Evolutionary conservation across 768 basidiomycete genomes (phyloP).

Genomic region (Strobilomyces dryophilus): DNA sequence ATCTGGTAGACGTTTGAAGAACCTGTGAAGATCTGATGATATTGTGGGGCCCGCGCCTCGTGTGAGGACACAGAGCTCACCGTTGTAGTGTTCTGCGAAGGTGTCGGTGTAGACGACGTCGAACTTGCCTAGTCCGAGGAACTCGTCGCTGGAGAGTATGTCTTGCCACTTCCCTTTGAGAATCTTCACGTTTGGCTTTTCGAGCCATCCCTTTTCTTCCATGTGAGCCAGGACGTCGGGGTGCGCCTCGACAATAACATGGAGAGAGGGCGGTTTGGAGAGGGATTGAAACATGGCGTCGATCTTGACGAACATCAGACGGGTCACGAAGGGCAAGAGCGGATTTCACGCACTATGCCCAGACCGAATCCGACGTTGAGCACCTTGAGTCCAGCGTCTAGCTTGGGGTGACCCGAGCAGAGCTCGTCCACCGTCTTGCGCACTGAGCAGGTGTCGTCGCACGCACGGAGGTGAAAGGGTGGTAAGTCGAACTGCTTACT

Average conservation of each 20-base stretch:
- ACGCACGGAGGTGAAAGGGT: neutral
- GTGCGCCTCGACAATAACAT: constrained; percentile 94
- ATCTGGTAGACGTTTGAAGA: constrained; percentile 79
- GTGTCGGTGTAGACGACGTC: constrained; percentile 92
- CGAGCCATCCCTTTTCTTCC: constrained; percentile 71
- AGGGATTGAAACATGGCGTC: constrained; percentile 76
- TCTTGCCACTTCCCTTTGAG: constrained; percentile 96
- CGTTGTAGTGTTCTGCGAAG: constrained; percentile 82
- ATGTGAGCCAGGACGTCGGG: constrained; percentile 86
- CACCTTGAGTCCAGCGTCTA: constrained; percentile 50
- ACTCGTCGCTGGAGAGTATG: constrained; percentile 54
- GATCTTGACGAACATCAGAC: constrained; percentile 48
- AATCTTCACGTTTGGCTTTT: constrained; percentile 70
- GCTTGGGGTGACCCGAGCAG: constrained; percentile 48
- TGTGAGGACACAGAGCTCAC: constrained; percentile 28
- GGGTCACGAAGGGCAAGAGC: neutral
- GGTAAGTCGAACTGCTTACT: constrained; percentile 40
- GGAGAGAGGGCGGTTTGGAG: constrained; percentile 54
- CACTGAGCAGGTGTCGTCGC: constrained; percentile 46
- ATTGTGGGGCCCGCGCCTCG: neutral
- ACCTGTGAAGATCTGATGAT: constrained; percentile 57
- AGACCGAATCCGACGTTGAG: constrained; percentile 94
- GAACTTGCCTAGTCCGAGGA: constrained; percentile 69
- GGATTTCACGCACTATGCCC: constrained; percentile 62
- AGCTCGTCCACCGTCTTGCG: constrained; percentile 66